Evolutionary conservation across 2,329 filamentous ascomycete species (phyloP).

Genomic region (Penicillium rolfsii): DNA sequence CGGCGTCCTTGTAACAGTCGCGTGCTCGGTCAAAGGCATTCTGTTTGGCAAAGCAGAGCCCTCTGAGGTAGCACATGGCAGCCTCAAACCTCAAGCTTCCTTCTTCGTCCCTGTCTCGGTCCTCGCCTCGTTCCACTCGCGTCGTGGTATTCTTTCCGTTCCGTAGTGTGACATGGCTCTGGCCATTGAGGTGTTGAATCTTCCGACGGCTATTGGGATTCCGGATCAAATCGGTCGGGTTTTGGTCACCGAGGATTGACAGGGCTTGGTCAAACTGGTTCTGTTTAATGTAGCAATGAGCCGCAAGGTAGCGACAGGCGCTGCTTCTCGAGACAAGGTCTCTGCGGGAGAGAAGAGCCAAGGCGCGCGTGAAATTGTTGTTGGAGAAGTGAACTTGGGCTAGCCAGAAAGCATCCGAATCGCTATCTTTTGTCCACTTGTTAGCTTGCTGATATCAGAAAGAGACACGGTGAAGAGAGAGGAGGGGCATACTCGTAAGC

Average conservation of each 20-base stretch:
- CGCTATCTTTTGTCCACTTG: conserved; percentile 66
- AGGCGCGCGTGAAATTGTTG: conserved; percentile 90
- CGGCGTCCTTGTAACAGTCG: conserved; percentile 97
- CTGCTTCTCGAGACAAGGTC: conserved; percentile 80
- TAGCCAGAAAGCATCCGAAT: conserved; percentile 94
- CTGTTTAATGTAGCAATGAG: conserved; percentile 93
- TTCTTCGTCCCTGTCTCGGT: conserved; percentile 69
- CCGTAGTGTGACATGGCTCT: conserved; percentile 54
- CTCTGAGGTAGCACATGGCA: conserved; percentile 93
- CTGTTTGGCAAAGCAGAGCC: conserved; percentile 93
- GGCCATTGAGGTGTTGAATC: conserved; percentile 66
- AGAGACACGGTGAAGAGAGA: neutral
- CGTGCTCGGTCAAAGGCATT: conserved; percentile 97
- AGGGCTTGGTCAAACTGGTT: conserved; percentile 88
- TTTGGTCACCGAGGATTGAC: conserved; percentile 82
- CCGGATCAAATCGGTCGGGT: conserved; percentile 83
- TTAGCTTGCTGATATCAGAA: conserved; percentile 11
- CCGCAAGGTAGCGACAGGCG: conserved; percentile 88
- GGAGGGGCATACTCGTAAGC: conserved; percentile 69
- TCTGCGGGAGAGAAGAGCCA: conserved; percentile 80
- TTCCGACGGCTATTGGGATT: conserved; percentile 70
- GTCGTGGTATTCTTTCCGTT: conserved; percentile 50
- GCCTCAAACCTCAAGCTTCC: conserved; percentile 86
- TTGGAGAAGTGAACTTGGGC: conserved; percentile 97
- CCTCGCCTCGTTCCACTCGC: conserved; percentile 61